These are phyloP conservation scores for Plasmodium adleri DNA, from an alignment of 169 alveolate species.

Conservation along the genomic window DNA sequence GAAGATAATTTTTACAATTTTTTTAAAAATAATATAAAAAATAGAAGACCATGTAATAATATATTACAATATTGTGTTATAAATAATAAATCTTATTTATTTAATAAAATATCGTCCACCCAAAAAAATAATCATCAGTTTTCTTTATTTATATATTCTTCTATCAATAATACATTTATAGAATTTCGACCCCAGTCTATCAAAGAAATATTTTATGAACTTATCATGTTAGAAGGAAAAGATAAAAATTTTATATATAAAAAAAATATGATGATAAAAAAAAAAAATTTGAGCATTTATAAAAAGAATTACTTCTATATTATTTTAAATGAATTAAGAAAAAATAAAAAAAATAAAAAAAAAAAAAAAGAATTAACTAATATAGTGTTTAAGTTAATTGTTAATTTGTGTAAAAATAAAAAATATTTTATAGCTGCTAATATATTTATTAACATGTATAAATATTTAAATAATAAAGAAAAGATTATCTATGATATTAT, in stretches of 20 bases:
- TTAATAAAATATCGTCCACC: no score
- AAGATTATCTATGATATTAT: constrained; percentile 40
- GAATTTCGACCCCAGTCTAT: constrained; percentile 26
- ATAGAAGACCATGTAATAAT: no score
- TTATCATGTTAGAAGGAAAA: constrained; percentile 4
- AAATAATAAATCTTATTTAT: no score
- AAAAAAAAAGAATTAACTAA: constrained; percentile 44
- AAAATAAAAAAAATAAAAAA: constrained; percentile 8
- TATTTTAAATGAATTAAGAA: constrained; percentile 29
- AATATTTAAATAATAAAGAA: constrained; percentile 20
- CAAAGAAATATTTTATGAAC: constrained; percentile 15
- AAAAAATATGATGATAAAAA: no score
- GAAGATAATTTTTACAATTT: no score
- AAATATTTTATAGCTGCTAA: constrained; percentile 51
- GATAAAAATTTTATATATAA: neutral
- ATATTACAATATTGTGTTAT: no score
- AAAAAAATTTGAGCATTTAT: neutral
- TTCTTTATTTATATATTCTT: constrained; percentile 34
- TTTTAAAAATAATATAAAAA: no score
- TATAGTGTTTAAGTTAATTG: constrained; percentile 16
- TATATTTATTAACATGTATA: constrained; percentile 32
- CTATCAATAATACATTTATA: neutral
- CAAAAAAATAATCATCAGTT: neutral
- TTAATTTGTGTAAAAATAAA: constrained; percentile 15
- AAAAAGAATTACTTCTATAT: neutral